phyloP scores from a whole-genome alignment of 225 moss, liverwort and hornwort genomes.

The Thuidium tamariscinum region DNA sequence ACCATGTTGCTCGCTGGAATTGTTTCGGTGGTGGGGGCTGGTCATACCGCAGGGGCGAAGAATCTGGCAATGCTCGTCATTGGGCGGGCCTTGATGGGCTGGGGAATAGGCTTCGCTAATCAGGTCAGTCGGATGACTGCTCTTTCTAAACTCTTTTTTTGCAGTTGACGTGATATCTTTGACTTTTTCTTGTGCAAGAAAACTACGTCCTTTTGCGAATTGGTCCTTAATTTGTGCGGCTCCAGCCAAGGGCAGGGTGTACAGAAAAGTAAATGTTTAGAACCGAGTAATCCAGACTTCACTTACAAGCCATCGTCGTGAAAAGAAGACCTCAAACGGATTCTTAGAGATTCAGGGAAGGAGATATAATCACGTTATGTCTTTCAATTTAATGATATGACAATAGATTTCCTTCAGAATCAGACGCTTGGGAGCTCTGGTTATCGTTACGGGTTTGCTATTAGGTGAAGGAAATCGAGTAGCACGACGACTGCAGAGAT shows the following conservation, averaged over 20 bases:
- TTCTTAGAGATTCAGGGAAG: not conserved
- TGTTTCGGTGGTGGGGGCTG: not conserved
- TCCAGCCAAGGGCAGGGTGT: no score
- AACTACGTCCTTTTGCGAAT: not conserved
- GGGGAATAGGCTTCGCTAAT: conserved; percentile 65
- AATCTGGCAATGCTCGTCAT: conserved; percentile 47
- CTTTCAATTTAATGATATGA: not conserved
- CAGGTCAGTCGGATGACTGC: conserved; percentile 21
- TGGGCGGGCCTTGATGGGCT: conserved; percentile 46
- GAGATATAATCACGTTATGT: not conserved
- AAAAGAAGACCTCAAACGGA: not conserved
- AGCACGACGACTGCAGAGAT: not conserved
- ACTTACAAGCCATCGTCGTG: not conserved
- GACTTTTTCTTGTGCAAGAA: not conserved
- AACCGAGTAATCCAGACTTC: not conserved
- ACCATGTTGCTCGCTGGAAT: conserved; percentile 4
- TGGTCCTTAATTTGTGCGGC: not conserved
- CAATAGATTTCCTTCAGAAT: no score
- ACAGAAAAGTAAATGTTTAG: not conserved
- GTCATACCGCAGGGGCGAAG: conserved; percentile 2
- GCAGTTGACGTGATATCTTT: not conserved
- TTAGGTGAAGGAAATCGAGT: not conserved
- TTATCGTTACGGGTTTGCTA: not conserved
- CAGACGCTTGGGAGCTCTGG: not conserved
- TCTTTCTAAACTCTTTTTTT: not conserved